Evolutionary conservation across 495 filamentous ascomycete genomes (phyloP).

Genomic region (Hypoxylon lenormandii): DNA sequence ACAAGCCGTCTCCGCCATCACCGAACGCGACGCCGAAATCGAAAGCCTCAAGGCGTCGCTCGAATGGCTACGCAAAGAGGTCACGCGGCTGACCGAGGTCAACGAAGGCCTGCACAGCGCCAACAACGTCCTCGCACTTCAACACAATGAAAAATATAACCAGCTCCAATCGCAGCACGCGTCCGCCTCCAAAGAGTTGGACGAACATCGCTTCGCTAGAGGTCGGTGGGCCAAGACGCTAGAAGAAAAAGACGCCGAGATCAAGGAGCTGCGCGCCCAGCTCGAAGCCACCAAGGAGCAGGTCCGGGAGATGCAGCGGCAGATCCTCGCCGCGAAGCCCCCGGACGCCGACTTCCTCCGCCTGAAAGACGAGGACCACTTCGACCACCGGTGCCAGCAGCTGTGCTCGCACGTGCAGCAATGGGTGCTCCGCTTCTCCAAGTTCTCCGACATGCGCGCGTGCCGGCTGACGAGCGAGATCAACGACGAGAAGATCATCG

Average conservation of each 20-base stretch:
- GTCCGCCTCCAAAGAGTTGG: constrained; percentile 70
- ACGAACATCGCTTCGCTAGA: constrained; percentile 70
- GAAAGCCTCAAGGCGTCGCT: constrained; percentile 80
- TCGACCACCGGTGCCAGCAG: constrained; percentile 91
- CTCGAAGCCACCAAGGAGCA: constrained; percentile 80
- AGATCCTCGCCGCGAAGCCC: constrained; percentile 77
- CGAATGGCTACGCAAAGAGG: constrained; percentile 81
- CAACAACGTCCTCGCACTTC: constrained; percentile 73
- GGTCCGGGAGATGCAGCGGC: constrained; percentile 81
- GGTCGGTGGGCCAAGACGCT: constrained; percentile 71
- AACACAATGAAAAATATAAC: constrained; percentile 73
- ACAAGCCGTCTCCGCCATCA: constrained; percentile 61
- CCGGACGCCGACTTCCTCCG: constrained; percentile 78
- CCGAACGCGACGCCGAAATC: constrained; percentile 81
- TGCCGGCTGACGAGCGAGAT: constrained; percentile 84
- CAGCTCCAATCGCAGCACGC: constrained; percentile 68
- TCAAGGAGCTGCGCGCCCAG: constrained; percentile 79
- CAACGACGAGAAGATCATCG: constrained; percentile 86
- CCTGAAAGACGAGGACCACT: constrained; percentile 89
- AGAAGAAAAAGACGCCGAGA: constrained; percentile 82
- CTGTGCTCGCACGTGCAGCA: constrained; percentile 93
- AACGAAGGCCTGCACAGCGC: constrained; percentile 79
- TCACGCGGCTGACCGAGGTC: constrained; percentile 75
- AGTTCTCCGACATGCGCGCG: constrained; percentile 87
- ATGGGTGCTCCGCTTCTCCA: constrained; percentile 96